Base-by-base conservation (phyloP, 805 yeast genomes). In the Cephaloascus fragrans region DNA sequence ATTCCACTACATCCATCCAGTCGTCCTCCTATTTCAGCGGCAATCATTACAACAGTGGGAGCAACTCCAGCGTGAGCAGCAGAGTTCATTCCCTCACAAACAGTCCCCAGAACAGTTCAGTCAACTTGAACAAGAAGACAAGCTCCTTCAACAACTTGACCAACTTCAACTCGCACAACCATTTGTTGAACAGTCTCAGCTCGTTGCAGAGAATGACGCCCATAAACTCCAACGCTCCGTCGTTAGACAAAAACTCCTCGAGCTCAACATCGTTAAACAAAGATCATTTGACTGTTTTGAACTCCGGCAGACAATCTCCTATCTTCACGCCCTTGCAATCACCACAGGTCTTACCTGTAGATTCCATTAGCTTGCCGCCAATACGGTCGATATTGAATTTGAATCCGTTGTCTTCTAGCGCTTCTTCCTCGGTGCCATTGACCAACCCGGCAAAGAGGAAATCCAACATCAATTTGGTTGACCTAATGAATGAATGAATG, bases 121-220 rank as follows among this genome's bases (percentile, higher is more conserved):
- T 12, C 28, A 23, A 23, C 12, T 23, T 23, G 12, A n/a, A n/a
- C n/a, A 6, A 23, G 12, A 6, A 23, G 10, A 12, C 12, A 8
- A 23, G 12, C 6, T 23, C 28, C 28, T 8, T 8, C 28, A 12
- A 12, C 6, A 23, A 23, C 12, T 23, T 23, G 12, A 23, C 6
- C 43, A 3, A 44, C 41, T 36, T 15, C 4, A 48, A 28, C 47
- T n/a, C n/a, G n/a, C 44, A n/a, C 48, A 47, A 17, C 41, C 50
- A 17, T 33, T 47, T 19, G 19, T 43, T 65, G 16, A 62, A 56
- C 43, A 66, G 71, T 1, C 47, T 71, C 18, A 62, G 75, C 0
- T 69, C 83, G 3, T 54, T 80, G 39, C 83, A 78, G 51, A 64
- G 79, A 50, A 74, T 78, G 80, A 78, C 83, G 0, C 83, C 82